Base-by-base conservation (phyloP, 1,284 basidiomycete species). In the Apiotrichum sp. region DNA sequence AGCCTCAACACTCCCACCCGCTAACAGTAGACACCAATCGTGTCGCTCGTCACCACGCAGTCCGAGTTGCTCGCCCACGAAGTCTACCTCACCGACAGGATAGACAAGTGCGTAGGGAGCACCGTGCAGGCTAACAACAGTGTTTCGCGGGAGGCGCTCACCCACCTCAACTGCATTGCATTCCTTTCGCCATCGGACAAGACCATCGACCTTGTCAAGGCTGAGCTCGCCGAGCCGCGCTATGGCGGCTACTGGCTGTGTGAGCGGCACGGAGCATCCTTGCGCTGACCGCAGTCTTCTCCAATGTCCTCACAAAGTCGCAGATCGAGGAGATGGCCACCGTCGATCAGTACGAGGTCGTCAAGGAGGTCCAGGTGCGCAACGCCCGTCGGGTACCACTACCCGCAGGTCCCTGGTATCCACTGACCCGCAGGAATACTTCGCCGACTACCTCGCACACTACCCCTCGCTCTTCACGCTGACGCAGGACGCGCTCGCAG, bases 161-260 rank as follows among this genome's bases (percentile, higher is more conserved):
- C 88, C 13, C 95, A 98, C 72, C 87, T 98, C 81, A 93, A 93
- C 76, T 98, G 96, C 71, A 85, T 98, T 50, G 95, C 91, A 70
- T 93, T 98, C 71, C 79, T 98, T 8, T 84, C 89, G 50, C 87
- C 87, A 29, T 87, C 82, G 53, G 83, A 88, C 50, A 83, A 86
- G 35, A 93, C 88, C 65, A 79, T 99, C 49, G 84, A 86, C 57
- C 86, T 87, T 8, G 80, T 98, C 50, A 87, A 88, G 65, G 78
- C 82, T 44, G 96, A 99, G 73, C 80, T 99, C 51, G 81, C 81
- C 44, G 87, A 89, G 67, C 96, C 93, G 4, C 87, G 88, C 73
- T 99, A 98, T 72, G 90, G 90, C 69, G 88, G 90, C 76, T 99
- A 99, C 78, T 97, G 93, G 81, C 79, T 97, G 68, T 96, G 93